phyloP scores from a whole-genome alignment of 805 yeast genomes.

The Yueomyces sp. region DNA sequence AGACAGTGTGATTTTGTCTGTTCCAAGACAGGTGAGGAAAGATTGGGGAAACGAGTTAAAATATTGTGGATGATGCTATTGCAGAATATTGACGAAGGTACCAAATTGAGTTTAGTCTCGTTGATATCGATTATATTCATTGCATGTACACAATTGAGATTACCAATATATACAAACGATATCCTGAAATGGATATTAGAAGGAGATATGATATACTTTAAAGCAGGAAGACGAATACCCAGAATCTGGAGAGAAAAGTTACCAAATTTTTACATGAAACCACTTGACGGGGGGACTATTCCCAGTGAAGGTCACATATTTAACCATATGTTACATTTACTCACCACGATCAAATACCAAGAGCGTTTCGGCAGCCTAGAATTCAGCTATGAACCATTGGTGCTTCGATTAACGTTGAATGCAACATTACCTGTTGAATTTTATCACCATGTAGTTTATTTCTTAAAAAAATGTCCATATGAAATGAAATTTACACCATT shows the following conservation, averaged over 20 bases:
- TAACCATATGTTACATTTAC: slow-evolving; percentile 13
- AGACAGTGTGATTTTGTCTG: slow-evolving; percentile 33
- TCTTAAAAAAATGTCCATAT: slow-evolving; percentile 5
- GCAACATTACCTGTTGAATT: slow-evolving; percentile 17
- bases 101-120: slow-evolving; percentile 12
- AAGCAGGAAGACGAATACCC: slow-evolving; percentile 30
- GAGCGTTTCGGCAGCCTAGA: slow-evolving; percentile 4
- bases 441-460: slow-evolving; percentile 7
- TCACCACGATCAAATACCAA: slow-evolving; percentile 4
- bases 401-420: slow-evolving; percentile 11
- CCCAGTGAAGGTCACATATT: slow-evolving; percentile 30
- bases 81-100: slow-evolving; percentile 3
- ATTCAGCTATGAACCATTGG: slow-evolving; percentile 9
- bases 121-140: slow-evolving; percentile 34
- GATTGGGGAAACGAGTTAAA: slow-evolving; percentile 25
- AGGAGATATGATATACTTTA: slow-evolving; percentile 38
- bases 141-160: slow-evolving; percentile 32
- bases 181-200: slow-evolving; percentile 29
- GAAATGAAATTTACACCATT: slow-evolving; percentile 1
- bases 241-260: slow-evolving; percentile 23
- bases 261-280: slow-evolving; percentile 26
- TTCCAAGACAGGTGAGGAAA: slow-evolving; percentile 17
- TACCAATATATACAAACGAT: slow-evolving; percentile 40
- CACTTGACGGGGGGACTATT: slow-evolving; percentile 28
- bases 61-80: slow-evolving; percentile 25